Conservation (phyloP, 2,329 filamentous ascomycete genomes). For the Didymella keratinophila region DNA sequence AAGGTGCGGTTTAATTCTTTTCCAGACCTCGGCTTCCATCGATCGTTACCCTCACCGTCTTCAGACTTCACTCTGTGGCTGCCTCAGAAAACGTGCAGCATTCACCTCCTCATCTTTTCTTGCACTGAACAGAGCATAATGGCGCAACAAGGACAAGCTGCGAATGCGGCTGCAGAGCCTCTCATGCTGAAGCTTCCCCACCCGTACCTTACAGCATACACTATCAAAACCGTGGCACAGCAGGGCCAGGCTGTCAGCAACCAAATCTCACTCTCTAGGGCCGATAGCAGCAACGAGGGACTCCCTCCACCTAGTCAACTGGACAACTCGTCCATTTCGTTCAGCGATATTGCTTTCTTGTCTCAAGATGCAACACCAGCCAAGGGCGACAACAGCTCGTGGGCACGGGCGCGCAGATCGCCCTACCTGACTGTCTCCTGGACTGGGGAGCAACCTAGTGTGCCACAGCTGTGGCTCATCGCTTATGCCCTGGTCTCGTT, state of each 20-base stretch:
- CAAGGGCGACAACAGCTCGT: constrained; percentile 48
- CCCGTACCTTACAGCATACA: constrained; percentile 49
- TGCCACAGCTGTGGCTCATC: constrained; percentile 59
- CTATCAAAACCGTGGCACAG: constrained; percentile 35
- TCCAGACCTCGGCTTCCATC: constrained; percentile 38
- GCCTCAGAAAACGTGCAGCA: constrained; percentile 16
- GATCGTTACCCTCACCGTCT: constrained; percentile 3
- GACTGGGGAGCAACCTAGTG: constrained; percentile 50
- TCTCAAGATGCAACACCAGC: constrained; percentile 35
- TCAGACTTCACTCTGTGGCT: constrained; percentile 21
- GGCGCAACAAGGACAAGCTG: constrained; percentile 30
- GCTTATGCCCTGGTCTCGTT: constrained; percentile 56
- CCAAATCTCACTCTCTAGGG: constrained; percentile 33
- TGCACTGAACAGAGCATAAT: constrained; percentile 21
- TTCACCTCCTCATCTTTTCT: constrained; percentile 11
- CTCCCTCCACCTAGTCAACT: constrained; percentile 35
- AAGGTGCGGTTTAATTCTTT: constrained; percentile 19
- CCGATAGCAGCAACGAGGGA: constrained; percentile 29
- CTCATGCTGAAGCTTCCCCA: constrained; percentile 48
- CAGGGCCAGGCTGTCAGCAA: constrained; percentile 30
- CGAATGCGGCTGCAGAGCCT: constrained; percentile 26
- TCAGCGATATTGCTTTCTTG: constrained; percentile 42
- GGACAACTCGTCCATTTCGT: constrained; percentile 39
- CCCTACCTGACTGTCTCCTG: constrained; percentile 55
- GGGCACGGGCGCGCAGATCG: constrained; percentile 57